Evolutionary conservation across 2,329 filamentous ascomycete species (phyloP).

Genomic region (Mycosphaerella arachidis): DNA sequence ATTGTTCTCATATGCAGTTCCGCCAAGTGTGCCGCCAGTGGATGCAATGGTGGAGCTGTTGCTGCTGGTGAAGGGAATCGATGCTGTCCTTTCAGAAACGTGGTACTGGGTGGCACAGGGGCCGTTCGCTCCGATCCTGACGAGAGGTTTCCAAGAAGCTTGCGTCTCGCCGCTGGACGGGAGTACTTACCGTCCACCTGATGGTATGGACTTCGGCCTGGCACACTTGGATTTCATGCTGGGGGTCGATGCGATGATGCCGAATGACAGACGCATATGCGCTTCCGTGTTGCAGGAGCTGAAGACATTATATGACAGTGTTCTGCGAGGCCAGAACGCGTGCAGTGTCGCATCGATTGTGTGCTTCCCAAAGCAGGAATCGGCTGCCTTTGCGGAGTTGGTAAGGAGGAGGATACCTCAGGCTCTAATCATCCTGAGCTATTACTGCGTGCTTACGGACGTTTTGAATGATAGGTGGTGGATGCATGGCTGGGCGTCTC

Average conservation of each 20-base stretch:
- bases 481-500: slow-evolving; percentile 24
- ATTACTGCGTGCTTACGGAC: slow-evolving; percentile 30
- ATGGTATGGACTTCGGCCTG: slow-evolving; percentile 29
- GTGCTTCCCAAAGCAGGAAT: slow-evolving; percentile 30
- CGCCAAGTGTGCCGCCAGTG: slow-evolving; percentile 26
- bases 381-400: slow-evolving; percentile 22
- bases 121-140: slow-evolving; percentile 27
- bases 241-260: slow-evolving; percentile 27
- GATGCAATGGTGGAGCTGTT: slow-evolving; percentile 30
- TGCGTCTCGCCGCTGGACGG: neutral
- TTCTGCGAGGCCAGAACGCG: slow-evolving; percentile 14
- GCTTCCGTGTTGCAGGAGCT: slow-evolving; percentile 26
- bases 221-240: slow-evolving; percentile 33
- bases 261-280: slow-evolving; percentile 25
- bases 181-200: slow-evolving; percentile 17
- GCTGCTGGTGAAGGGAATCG: slow-evolving; percentile 26
- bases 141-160: slow-evolving; percentile 21
- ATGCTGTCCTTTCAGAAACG: slow-evolving; percentile 22
- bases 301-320: slow-evolving; percentile 22
- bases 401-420: slow-evolving; percentile 27
- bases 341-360: slow-evolving; percentile 27
- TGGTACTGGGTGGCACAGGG: slow-evolving; percentile 30
- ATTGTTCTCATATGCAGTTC: slow-evolving; percentile 28
- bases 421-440: slow-evolving; percentile 28
- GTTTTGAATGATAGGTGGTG: slow-evolving; percentile 29